phyloP scores from a whole-genome alignment of 768 basidiomycete genomes.

The Cubamyces sp. region DNA sequence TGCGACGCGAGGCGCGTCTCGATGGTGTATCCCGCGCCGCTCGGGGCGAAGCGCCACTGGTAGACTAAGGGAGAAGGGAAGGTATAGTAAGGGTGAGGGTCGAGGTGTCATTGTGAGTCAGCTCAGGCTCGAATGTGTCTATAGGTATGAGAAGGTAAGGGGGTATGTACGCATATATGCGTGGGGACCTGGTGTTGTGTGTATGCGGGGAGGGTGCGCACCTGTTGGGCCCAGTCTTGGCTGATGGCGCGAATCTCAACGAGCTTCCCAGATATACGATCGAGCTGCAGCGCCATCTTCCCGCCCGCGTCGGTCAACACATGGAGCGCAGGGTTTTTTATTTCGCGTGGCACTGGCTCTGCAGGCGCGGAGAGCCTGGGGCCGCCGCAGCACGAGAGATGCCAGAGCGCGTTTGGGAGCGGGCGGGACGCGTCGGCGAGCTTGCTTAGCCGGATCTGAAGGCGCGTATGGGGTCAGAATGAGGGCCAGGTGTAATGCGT shows the following conservation, averaged over 20 bases:
- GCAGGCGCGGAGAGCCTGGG: too few species aligned
- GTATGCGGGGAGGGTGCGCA: too few species aligned
- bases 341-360: too few species aligned
- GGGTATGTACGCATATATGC: too few species aligned
- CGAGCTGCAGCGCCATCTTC: too few species aligned
- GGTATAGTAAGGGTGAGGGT: too few species aligned
- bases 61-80: too few species aligned
- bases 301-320: too few species aligned
- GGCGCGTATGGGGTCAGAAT: background rate
- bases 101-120: too few species aligned
- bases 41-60: constrained; percentile 14
- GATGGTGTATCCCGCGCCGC: constrained; percentile 26
- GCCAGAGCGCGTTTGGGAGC: constrained; percentile 13
- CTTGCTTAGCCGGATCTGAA: constrained; percentile 26
- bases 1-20: background rate
- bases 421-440: constrained; percentile 4
- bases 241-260: background rate
- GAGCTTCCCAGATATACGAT: background rate
- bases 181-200: too few species aligned
- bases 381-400: constrained; percentile 13
- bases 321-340: too few species aligned
- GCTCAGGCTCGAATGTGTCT: background rate
- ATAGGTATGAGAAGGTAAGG: too few species aligned
- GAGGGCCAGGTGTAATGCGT: background rate
- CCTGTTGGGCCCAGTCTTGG: constrained; percentile 28